Evolutionary conservation across 2,329 filamentous ascomycete genomes (phyloP), one percentile per base, ranked within the genome.

Genomic region (Sphaerulina musiva): DNA sequence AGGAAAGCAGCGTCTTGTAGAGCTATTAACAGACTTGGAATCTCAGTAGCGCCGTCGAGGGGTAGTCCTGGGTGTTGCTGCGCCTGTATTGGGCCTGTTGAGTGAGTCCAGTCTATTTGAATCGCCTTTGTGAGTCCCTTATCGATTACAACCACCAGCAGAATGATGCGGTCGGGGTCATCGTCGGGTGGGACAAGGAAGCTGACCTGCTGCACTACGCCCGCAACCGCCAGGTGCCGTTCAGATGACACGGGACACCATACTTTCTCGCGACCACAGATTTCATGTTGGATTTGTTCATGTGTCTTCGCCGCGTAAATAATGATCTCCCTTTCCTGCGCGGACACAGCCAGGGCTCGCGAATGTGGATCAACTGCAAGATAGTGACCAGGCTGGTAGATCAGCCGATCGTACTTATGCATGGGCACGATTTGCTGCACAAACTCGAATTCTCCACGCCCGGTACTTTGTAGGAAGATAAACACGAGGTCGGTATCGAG

Each of bases 181-280:
- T 82, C 78, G 0, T 79, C 71, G 8, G 78, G 77, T 6, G 90
- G 87, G 55, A 86, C 82, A 2, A 98, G 76, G 60, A 97, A 98
- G 20, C 90, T 86, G 77, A 96, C 84, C 62, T 89, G 87, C 63
- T 92, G 78, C 52, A 97, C 88, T n/a, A 84, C 77, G 1, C 88
- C 90, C 6, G 83, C 79, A 6, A 89, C 74, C 8, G 64, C 53
- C 29, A 72, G 55, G 2, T 65, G 62, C 39, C 71, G 64, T 70
- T 81, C 78, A 57, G 76, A 72, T 48, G 76, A 76, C 53, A 95
- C 78, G 1, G 86, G 86, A 8, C 62, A 76, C 69, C 54, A 87
- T 69, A 58, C 72, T 65, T n/a, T 73, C 69, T 32, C 67, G 65
- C 38, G 64, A 60, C 61, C 45, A 39, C 66, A 64, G 77, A 85